Evolutionary conservation across 768 basidiomycete genomes (phyloP).

Genomic region (Amanita phalloides): DNA sequence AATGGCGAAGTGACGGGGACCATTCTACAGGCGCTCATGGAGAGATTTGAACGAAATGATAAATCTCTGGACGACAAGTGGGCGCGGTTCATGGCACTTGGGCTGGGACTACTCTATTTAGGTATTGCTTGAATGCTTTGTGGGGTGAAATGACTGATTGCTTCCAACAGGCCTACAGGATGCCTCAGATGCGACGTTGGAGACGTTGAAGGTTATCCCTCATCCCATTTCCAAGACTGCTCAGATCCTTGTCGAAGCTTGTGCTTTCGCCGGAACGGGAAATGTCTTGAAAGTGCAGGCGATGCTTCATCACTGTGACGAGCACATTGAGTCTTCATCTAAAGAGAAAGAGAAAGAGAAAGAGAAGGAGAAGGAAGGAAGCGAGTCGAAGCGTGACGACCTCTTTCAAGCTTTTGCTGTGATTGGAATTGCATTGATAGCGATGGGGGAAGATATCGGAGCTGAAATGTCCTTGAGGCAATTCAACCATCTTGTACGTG

Average conservation of each 20-base stretch:
- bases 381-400: slow-evolving; percentile 58
- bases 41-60: slow-evolving; percentile 51
- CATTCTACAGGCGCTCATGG: slow-evolving; percentile 89
- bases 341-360: slow-evolving; percentile 45
- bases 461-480: slow-evolving; percentile 96
- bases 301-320: slow-evolving; percentile 89
- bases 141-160: not conserved
- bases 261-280: slow-evolving; percentile 90
- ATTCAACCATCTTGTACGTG: slow-evolving; percentile 89
- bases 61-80: slow-evolving; percentile 85
- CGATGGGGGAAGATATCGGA: slow-evolving; percentile 98
- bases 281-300: slow-evolving; percentile 90
- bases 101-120: slow-evolving; percentile 82
- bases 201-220: slow-evolving; percentile 86
- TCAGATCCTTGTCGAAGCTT: slow-evolving; percentile 86
- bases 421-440: slow-evolving; percentile 85
- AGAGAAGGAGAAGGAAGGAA: slow-evolving; percentile 41
- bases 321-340: slow-evolving; percentile 59
- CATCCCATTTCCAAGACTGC: slow-evolving; percentile 88
- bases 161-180: slow-evolving; percentile 70
- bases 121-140: slow-evolving; percentile 37
- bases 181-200: slow-evolving; percentile 85
- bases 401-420: slow-evolving; percentile 90
- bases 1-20: slow-evolving; percentile 87
- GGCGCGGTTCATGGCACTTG: slow-evolving; percentile 84